Evolutionary conservation across 2,329 filamentous ascomycete genomes (phyloP).

Genomic region (Aspergillus sp.): DNA sequence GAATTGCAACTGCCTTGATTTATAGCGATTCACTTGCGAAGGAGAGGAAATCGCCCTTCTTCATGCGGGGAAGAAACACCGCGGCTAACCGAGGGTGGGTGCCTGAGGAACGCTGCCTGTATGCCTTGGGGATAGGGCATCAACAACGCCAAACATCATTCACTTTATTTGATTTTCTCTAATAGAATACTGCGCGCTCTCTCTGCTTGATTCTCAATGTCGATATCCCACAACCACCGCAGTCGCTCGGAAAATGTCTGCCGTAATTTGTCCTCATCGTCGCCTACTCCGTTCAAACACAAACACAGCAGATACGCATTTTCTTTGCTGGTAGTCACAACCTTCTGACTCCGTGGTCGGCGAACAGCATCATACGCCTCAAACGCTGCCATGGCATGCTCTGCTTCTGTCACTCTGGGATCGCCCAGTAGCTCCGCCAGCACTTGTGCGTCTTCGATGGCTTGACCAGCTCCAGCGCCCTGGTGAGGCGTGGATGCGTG

Average conservation of each 20-base stretch:
- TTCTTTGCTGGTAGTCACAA: conserved; percentile 48
- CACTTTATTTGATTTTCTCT: background rate
- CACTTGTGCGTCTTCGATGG: conserved; percentile 34
- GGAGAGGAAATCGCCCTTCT: background rate
- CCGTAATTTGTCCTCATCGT: conserved; percentile 21
- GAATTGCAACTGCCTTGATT: conserved; percentile 1
- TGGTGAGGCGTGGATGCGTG: conserved; percentile 35
- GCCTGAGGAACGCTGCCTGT: background rate
- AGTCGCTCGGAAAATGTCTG: conserved; percentile 18
- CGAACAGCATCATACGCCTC: conserved; percentile 49
- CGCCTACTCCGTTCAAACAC: conserved; percentile 18
- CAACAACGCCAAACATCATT: background rate
- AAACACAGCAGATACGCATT: conserved; percentile 31
- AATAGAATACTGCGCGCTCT: conserved; percentile 7
- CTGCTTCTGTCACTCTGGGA: conserved; percentile 16
- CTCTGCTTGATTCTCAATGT: conserved; percentile 24
- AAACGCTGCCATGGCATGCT: conserved; percentile 44
- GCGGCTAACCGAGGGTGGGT: conserved; percentile 21
- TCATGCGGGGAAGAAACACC: conserved; percentile 19
- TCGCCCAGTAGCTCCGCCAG: conserved; percentile 44
- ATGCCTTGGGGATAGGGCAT: background rate
- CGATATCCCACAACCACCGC: conserved; percentile 30
- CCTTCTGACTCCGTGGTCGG: conserved; percentile 45
- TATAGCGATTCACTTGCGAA: background rate
- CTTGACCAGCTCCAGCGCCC: conserved; percentile 35